Percentiles rank a stretch among this genome's conserved stretches.
These are phyloP conservation scores for Candida tropicalis DNA, from an alignment of 1,139 yeast genomes.

Conservation along the genomic window DNA sequence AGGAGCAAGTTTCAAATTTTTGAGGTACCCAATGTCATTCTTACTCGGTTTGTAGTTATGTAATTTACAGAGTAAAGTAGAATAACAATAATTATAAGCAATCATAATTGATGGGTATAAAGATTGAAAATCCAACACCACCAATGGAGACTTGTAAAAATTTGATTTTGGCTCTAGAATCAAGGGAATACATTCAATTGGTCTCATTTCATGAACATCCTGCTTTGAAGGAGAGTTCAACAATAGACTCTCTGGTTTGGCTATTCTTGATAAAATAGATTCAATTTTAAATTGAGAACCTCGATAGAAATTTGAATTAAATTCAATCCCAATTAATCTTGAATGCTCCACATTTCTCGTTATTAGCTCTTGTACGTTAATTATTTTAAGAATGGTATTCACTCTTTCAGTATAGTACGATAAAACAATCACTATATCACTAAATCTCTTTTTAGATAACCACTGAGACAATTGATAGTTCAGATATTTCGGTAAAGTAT, in stretches of 20 bases:
- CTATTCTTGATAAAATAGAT: constrained; percentile 70
- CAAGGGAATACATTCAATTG: constrained; percentile 84
- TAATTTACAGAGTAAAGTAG: constrained; percentile 79
- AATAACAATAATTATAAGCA: constrained; percentile 90
- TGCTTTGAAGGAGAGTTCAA: constrained; percentile 78
- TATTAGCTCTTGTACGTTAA: constrained; percentile 67
- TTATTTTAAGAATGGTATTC: constrained; percentile 47
- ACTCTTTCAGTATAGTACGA: constrained; percentile 56
- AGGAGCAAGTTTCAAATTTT: constrained; percentile 50
- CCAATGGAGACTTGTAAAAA: constrained; percentile 83
- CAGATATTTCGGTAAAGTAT: constrained; percentile 64
- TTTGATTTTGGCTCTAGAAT: constrained; percentile 90
- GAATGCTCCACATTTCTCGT: constrained; percentile 82
- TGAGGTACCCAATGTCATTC: constrained; percentile 40
- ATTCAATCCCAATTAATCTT: constrained; percentile 84
- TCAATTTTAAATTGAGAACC: constrained; percentile 96
- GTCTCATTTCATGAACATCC: constrained; percentile 83
- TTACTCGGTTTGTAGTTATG: constrained; percentile 48
- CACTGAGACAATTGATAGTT: constrained; percentile 54
- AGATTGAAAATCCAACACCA: constrained; percentile 91
- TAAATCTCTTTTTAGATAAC: constrained; percentile 34
- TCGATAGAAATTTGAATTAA: constrained; percentile 80
- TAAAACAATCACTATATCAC: constrained; percentile 40
- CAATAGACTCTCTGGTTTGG: constrained; percentile 74
- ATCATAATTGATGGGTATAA: constrained; percentile 90